Base-by-base conservation (phyloP, 768 basidiomycete species). In the Pulveroboletus sp. region DNA sequence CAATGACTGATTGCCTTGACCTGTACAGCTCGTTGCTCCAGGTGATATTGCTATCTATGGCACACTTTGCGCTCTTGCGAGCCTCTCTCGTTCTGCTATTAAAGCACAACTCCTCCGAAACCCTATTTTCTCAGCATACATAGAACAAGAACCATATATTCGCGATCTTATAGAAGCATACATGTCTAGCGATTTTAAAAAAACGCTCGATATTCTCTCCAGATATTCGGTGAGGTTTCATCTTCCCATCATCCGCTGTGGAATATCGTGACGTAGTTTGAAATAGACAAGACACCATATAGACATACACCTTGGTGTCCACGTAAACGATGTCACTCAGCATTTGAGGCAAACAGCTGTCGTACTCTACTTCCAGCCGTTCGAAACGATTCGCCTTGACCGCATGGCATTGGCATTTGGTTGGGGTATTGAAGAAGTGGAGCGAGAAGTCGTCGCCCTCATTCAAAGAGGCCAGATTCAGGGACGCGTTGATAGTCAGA, bases 321-420 rank as follows among this genome's bases (percentile, higher is more conserved):
- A 96, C 61, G 76, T 92, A 35, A 57, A 69, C 45, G 76, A 77
- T 10, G 73, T 98, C 42, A 79, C 80, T 33, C 76, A 75, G 58
- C 73, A 81, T 28, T 86, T 97, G 67, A 82, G 81, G 36, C 82
- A 86, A 57, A 83, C 82, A 51, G 85, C 91, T 0, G 75, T 97
- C 43, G 73, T 81, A n/a, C 79, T 92, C 42, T 97, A 94, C 70
- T 93, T 96, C 74, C 80, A 84, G 58, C 94, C 94, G 0, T 98
- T 93, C 67, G 77, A 86, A 26, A 82, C 88, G 8, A 90, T 96
- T 64, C 77, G 82, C 38, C 77, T 97, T 27, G 83, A 85, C 38
- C 79, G 86, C 32, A 94, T 96, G 90, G 83, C 86, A 33, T 65
- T 70, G 3, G 91, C 93, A 9, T 95, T 97, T 60, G 93, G 93